phyloP scores from a whole-genome alignment of 192 early-diverging fungal genomes.

The Coemansia sp. region DNA sequence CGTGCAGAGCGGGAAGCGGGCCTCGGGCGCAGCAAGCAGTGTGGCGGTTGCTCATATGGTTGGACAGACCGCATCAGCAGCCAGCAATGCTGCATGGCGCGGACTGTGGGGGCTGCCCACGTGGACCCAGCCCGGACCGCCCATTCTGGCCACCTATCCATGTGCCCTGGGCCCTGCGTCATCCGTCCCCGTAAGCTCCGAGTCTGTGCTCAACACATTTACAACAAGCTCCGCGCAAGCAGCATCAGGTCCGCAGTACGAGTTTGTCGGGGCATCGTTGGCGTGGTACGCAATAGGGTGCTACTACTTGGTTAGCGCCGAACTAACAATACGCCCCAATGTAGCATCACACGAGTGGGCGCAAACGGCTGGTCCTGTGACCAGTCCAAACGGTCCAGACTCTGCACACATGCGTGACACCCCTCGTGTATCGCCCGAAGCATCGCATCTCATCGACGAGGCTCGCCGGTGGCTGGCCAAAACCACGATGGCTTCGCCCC shows the following conservation, averaged over 20 bases:
- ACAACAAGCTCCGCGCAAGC: constrained; percentile 43
- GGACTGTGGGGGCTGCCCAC: constrained; percentile 54
- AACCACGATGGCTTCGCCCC: constrained; percentile 44
- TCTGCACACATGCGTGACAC: constrained; percentile 18
- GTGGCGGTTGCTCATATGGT: constrained; percentile 15
- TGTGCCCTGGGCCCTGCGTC: constrained; percentile 45
- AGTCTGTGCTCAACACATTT: constrained; percentile 35
- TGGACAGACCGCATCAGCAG: constrained; percentile 24
- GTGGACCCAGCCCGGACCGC: constrained; percentile 50
- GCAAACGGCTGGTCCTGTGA: neutral
- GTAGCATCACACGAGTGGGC: constrained; percentile 36
- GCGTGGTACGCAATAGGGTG: constrained; percentile 57
- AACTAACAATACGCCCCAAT: constrained; percentile 14
- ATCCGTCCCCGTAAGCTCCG: constrained; percentile 19
- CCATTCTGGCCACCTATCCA: constrained; percentile 49
- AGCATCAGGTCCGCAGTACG: constrained; percentile 42
- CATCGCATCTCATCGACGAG: constrained; percentile 39
- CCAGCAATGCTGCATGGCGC: constrained; percentile 44
- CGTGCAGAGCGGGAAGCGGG: constrained; percentile 12
- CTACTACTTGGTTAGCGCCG: constrained; percentile 48
- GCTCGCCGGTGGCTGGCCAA: constrained; percentile 55
- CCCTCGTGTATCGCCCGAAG: constrained; percentile 31
- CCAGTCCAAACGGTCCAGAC: neutral
- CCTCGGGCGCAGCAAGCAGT: neutral
- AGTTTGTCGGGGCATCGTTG: constrained; percentile 49